Percentiles rank a stretch among this genome's conserved stretches.
Conservation (phyloP, 768 basidiomycete genomes). For the Lactarius indigo region DNA sequence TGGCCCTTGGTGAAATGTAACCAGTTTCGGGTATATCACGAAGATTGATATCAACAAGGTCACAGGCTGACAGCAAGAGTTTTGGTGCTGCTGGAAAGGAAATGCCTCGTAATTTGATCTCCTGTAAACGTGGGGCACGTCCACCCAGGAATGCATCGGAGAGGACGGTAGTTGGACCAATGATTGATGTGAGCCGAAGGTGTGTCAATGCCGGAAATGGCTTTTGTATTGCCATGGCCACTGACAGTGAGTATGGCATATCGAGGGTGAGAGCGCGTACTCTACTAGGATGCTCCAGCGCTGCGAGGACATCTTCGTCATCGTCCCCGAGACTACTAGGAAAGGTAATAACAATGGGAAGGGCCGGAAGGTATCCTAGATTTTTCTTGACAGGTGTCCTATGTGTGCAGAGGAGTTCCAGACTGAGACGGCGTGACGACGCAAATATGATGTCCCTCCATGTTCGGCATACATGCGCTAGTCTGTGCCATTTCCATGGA, state of each 20-base stretch:
- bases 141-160: background rate
- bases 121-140: background rate
- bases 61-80: background rate
- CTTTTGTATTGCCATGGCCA: background rate
- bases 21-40: background rate
- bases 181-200: background rate
- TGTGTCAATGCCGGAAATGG: background rate
- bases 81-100: background rate
- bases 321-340: background rate
- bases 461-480: background rate
- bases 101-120: background rate
- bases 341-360: background rate
- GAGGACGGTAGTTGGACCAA: background rate
- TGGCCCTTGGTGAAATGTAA: background rate
- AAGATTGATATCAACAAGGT: background rate
- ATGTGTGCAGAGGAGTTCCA: background rate
- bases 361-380: background rate
- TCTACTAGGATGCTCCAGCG: background rate
- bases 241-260: background rate
- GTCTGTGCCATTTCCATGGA: background rate
- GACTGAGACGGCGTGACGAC: background rate
- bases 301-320: background rate
- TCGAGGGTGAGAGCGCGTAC: background rate
- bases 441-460: background rate
- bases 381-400: background rate